These are phyloP conservation scores for Cornus suecica DNA, from an alignment of 148 eudicot genomes.

Conservation along the genomic window DNA sequence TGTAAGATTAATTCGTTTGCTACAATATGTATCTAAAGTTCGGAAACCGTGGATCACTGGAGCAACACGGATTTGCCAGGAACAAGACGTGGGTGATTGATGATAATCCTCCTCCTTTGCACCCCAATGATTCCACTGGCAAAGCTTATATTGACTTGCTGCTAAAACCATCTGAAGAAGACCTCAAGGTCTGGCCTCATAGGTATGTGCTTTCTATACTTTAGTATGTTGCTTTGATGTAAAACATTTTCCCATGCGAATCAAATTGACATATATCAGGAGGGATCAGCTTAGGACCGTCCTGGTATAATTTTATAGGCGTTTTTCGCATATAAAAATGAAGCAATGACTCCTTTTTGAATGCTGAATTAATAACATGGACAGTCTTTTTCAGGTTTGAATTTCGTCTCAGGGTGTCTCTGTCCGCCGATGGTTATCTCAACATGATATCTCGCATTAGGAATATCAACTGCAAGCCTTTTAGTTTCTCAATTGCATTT, in stretches of 20 bases:
- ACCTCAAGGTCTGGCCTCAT: conserved; percentile 62
- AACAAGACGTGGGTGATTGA: conserved; percentile 64
- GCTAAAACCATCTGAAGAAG: conserved; percentile 62
- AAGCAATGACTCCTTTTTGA: not conserved
- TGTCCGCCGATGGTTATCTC: conserved; percentile 64
- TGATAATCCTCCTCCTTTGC: conserved; percentile 58
- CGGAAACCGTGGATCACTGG: conserved; percentile 61
- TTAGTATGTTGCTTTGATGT: not conserved
- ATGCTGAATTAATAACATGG: not conserved
- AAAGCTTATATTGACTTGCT: conserved; percentile 45
- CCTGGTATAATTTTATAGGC: not conserved
- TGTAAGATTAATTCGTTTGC: not conserved
- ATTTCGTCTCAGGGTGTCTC: conserved; percentile 66
- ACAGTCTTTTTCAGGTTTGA: conserved; percentile 54
- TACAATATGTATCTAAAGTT: conserved; percentile 29
- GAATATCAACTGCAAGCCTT: conserved; percentile 73
- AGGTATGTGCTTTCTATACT: conserved; percentile 27
- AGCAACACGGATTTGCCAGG: conserved; percentile 77
- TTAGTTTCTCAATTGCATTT: conserved; percentile 77
- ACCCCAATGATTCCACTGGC: conserved; percentile 31
- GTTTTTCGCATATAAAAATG: not conserved
- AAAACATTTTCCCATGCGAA: not conserved
- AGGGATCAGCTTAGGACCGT: not conserved
- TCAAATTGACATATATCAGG: not conserved
- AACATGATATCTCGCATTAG: conserved; percentile 64